Conservation (phyloP, 2,329 filamentous ascomycete species). For the Penicillium sp. region DNA sequence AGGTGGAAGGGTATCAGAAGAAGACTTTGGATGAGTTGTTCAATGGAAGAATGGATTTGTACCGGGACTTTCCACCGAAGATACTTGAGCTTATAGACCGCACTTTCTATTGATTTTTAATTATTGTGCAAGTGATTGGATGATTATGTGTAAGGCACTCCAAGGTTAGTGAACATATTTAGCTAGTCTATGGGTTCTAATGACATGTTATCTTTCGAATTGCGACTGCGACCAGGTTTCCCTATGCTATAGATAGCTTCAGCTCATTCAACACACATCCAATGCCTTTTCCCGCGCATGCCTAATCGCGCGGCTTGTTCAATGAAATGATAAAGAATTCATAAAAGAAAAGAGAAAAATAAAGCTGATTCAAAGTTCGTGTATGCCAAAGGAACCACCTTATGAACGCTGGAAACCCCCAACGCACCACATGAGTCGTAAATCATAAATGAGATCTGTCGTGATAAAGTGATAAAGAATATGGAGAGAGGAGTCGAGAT, state of each 20-base stretch:
- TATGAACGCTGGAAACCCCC: neutral
- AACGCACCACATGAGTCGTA: neutral
- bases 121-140: too few relatives aligned
- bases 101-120: neutral
- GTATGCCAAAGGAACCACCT: neutral
- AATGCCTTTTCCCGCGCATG: too few relatives aligned
- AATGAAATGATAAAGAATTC: neutral
- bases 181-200: too few relatives aligned
- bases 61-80: neutral
- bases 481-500: neutral
- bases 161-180: too few relatives aligned
- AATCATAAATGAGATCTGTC: neutral
- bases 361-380: neutral
- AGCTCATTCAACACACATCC: too few relatives aligned
- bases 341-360: neutral
- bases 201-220: too few relatives aligned
- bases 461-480: neutral
- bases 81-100: neutral
- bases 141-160: too few relatives aligned
- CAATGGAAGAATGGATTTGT: neutral
- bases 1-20: conserved; percentile 11
- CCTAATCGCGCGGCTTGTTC: too few relatives aligned
- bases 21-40: conserved; percentile 1
- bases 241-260: too few relatives aligned
- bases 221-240: too few relatives aligned